These are phyloP conservation scores for Colletotrichum falcatum DNA, from an alignment of 2,329 filamentous ascomycete species.

Conservation along the genomic window DNA sequence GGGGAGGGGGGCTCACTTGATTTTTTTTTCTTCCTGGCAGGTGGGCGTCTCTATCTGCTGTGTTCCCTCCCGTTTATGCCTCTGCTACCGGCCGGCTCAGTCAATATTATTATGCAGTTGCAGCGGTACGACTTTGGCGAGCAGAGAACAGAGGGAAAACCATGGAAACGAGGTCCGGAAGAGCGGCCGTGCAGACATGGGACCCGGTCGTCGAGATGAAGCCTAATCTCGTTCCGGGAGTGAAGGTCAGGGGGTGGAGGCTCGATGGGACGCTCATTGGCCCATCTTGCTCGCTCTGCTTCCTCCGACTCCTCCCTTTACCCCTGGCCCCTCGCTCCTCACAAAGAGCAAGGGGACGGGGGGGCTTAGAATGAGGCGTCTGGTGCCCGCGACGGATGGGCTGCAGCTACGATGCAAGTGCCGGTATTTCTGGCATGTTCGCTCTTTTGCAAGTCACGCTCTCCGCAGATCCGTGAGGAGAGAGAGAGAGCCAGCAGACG, in stretches of 20 bases:
- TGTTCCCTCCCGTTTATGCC: not conserved
- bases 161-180: slow-evolving; percentile 32
- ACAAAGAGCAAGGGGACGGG: not conserved
- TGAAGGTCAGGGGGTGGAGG: not conserved
- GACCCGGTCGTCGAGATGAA: slow-evolving; percentile 39
- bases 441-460: not conserved
- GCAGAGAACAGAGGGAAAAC: not conserved
- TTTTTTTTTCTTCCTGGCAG: slow-evolving; percentile 10
- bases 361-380: slow-evolving; percentile 1
- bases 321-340: slow-evolving; percentile 20
- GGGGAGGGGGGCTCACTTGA: too few species aligned
- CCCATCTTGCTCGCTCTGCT: not conserved
- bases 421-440: slow-evolving; percentile 6
- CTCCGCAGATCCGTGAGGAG: not conserved
- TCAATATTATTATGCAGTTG: slow-evolving; percentile 2
- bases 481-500: too few species aligned
- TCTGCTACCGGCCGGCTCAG: not conserved
- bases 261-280: slow-evolving; percentile 25
- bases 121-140: slow-evolving; percentile 2
- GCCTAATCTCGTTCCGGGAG: slow-evolving; percentile 29
- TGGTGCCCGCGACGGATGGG: slow-evolving; percentile 12
- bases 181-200: slow-evolving; percentile 29
- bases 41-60: not conserved
- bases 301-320: not conserved
- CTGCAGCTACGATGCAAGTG: slow-evolving; percentile 35